These are phyloP conservation scores for Metroxylon sagu DNA, from an alignment of 176 grass and related monocot genomes.

Conservation along the genomic window DNA sequence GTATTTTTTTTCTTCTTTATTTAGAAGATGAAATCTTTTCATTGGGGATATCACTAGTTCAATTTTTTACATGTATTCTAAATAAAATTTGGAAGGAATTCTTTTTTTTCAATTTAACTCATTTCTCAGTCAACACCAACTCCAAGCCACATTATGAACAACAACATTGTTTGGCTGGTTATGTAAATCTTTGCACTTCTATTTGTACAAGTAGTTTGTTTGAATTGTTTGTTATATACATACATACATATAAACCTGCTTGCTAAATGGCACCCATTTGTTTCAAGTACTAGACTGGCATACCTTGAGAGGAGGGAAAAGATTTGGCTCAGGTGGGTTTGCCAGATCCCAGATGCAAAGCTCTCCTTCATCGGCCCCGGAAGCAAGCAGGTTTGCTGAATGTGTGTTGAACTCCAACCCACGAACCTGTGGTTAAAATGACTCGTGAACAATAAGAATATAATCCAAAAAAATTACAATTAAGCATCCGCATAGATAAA, in stretches of 20 bases:
- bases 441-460: slow-evolving; percentile 13
- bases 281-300: neutral
- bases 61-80: too few species aligned
- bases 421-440: slow-evolving; percentile 45
- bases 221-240: neutral
- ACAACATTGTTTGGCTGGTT: too few species aligned
- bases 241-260: neutral
- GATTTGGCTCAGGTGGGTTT: slow-evolving; percentile 56
- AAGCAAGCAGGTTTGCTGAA: slow-evolving; percentile 66
- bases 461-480: slow-evolving; percentile 3
- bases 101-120: too few species aligned
- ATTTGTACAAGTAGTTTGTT: too few species aligned
- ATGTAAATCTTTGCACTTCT: too few species aligned
- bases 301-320: slow-evolving; percentile 82
- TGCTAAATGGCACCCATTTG: slow-evolving; percentile 1
- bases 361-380: slow-evolving; percentile 83
- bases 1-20: too few species aligned
- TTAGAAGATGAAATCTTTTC: too few species aligned
- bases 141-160: too few species aligned
- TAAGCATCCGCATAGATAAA: neutral
- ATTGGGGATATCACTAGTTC: too few species aligned
- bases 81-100: too few species aligned
- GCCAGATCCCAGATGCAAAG: slow-evolving; percentile 93
- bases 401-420: slow-evolving; percentile 83
- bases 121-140: too few species aligned